Base-by-base conservation (phyloP, 2,329 filamentous ascomycete genomes). In the Neophaeococcomyces mojaviensis region DNA sequence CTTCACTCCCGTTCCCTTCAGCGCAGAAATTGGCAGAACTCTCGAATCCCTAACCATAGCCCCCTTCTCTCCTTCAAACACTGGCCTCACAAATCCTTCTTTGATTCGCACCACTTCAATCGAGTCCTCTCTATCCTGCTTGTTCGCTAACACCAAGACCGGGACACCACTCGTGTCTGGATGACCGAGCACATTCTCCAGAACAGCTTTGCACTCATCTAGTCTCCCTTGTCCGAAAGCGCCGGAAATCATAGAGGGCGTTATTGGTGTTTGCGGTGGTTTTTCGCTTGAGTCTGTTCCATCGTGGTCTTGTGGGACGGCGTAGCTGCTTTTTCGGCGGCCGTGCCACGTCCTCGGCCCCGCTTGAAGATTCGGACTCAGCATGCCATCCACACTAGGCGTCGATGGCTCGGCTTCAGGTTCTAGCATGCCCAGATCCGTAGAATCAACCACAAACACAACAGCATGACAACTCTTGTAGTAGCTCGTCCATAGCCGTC, bases 101-200 rank as follows among this genome's bases (percentile, higher is more conserved):
- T 98, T 98, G 62, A 98, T 96, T 54, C 88, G 76, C 49, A 97
- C 90, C 2, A 96, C 92, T 73, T 98, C 92, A 43, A 97, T 86
- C 57, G 90, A 97, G 66, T 97, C 92, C 67, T 98, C 92, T 2
- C 90, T 73, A 64, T 98, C 92, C 69, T 98, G 92, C 69, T 98
- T 98, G 64, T 98, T 98, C 50, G 92, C 92, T 54, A 98, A 70
- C 39, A 98, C 86, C 46, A 98, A 69, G 46, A 98, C 74, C 18
- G 92, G 92, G 51, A 98, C 88, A 10, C 92, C 90, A 58, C 88
- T 86, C 2, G 90, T 86, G 61, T 95, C 88, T 34, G 84, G 79
- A 64, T 90, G 82, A 62, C 88, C 83, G 58, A 98, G 71, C 39
- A 97, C 89, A 55, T 87, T 85, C 67, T 97, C 90, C 18, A 98